These are phyloP conservation scores for Elongisporangium anandrum DNA, from an alignment of 352 stramenopile genomes.

Conservation along the genomic window DNA sequence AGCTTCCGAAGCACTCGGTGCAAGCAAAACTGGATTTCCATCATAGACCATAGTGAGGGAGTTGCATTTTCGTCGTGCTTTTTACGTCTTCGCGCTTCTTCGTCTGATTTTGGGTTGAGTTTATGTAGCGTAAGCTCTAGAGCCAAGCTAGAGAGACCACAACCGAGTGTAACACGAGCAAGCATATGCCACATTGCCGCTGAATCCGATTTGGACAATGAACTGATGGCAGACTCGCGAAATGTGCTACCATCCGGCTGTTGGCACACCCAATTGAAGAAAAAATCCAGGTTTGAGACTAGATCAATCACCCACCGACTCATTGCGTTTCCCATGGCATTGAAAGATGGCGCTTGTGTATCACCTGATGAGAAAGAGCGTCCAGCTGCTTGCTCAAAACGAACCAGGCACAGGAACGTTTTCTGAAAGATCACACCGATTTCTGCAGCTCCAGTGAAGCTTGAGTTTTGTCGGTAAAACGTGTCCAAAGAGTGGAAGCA, in stretches of 20 bases:
- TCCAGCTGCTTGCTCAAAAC: conserved; percentile 25
- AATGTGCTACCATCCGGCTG: neutral
- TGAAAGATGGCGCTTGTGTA: neutral
- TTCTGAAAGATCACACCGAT: conserved; percentile 44
- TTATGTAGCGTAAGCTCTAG: neutral
- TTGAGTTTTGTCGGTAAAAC: conserved; percentile 52
- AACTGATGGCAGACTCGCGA: neutral
- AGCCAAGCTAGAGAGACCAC: conserved; percentile 9
- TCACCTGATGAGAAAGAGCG: neutral
- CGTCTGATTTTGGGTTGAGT: neutral
- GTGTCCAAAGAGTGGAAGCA: conserved; percentile 29
- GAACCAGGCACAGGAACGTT: conserved; percentile 36
- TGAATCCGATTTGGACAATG: neutral
- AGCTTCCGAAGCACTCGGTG: conserved; percentile 43
- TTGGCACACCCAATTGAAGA: conserved; percentile 55
- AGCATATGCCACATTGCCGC: conserved; percentile 35
- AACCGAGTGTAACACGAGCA: conserved; percentile 41
- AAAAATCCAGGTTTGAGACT: conserved; percentile 47
- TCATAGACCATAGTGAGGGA: conserved; percentile 37
- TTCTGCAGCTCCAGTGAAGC: conserved; percentile 31
- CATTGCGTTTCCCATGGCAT: conserved; percentile 2
- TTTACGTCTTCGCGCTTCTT: neutral
- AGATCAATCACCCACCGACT: conserved; percentile 33
- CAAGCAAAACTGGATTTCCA: conserved; percentile 54
- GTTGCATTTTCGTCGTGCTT: neutral